These are phyloP conservation scores for Scheffersomyces parashehatae DNA, from an alignment of 1,139 yeast genomes.

Conservation along the genomic window DNA sequence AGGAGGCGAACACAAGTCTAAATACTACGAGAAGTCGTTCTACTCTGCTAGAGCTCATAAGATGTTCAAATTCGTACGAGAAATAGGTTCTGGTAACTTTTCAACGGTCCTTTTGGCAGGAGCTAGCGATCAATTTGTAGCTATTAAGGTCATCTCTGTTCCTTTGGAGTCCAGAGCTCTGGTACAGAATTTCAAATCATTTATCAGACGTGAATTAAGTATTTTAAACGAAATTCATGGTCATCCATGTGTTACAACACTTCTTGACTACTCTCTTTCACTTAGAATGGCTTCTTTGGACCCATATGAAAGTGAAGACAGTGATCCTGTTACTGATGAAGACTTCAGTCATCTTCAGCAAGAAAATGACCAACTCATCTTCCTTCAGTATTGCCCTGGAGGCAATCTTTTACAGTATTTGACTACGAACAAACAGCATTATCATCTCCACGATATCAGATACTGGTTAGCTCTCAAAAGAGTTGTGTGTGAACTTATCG, in stretches of 20 bases:
- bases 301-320: conserved; percentile 14
- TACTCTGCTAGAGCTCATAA: conserved; percentile 13
- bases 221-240: conserved; percentile 49
- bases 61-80: conserved; percentile 22
- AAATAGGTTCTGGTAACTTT: conserved; percentile 61
- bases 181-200: conserved; percentile 55
- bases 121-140: conserved; percentile 27
- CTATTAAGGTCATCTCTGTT: conserved; percentile 42
- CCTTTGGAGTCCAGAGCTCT: conserved; percentile 30
- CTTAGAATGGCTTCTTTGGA: conserved; percentile 2
- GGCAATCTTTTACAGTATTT: conserved; percentile 79
- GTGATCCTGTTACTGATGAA: conserved; percentile 15
- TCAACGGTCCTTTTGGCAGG: conserved; percentile 55
- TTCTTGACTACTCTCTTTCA: conserved; percentile 25
- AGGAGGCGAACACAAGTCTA: conserved; percentile 6
- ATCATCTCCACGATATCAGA: conserved; percentile 26
- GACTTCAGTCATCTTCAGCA: conserved; percentile 25
- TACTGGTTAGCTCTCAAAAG: conserved; percentile 54
- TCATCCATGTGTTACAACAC: conserved; percentile 43
- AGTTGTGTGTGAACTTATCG: conserved; percentile 65
- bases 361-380: conserved; percentile 49
- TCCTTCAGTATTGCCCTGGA: conserved; percentile 76
- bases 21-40: conserved; percentile 12
- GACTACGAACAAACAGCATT: conserved; percentile 26
- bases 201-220: conserved; percentile 73